phyloP scores from a whole-genome alignment of 108 stramenopile species.

The Ochromonas danica region DNA sequence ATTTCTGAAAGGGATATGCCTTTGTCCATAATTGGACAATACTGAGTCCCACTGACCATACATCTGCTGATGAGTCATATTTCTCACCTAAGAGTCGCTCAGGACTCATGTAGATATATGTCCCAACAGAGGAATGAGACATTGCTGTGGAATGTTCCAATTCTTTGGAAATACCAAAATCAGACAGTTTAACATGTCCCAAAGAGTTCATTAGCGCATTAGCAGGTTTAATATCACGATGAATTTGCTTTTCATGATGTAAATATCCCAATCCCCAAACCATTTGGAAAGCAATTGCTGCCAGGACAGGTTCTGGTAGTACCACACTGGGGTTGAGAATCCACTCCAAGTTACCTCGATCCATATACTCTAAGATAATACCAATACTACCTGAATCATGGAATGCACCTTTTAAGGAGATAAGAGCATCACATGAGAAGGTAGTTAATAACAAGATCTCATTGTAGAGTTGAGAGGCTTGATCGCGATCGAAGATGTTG shows the following conservation, averaged over 20 bases:
- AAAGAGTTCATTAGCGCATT: slow-evolving; percentile 63
- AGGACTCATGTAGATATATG: slow-evolving; percentile 76
- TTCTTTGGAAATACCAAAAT: slow-evolving; percentile 75
- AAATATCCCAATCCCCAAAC: slow-evolving; percentile 77
- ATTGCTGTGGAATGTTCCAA: slow-evolving; percentile 37
- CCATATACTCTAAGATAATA: slow-evolving; percentile 53
- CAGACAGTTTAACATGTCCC: slow-evolving; percentile 80
- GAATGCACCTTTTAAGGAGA: slow-evolving; percentile 37
- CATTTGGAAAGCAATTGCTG: slow-evolving; percentile 71
- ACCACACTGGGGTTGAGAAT: slow-evolving; percentile 35
- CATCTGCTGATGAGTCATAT: slow-evolving; percentile 72
- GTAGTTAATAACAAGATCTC: slow-evolving; percentile 42
- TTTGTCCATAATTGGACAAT: slow-evolving; percentile 61
- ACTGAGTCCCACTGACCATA: slow-evolving; percentile 83
- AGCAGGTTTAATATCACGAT: slow-evolving; percentile 86
- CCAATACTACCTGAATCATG: slow-evolving; percentile 41
- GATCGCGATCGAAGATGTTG: slow-evolving; percentile 41
- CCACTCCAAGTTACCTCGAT: slow-evolving; percentile 1
- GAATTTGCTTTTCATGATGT: slow-evolving; percentile 73
- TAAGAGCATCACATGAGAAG: slow-evolving; percentile 51
- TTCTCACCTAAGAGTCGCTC: slow-evolving; percentile 71
- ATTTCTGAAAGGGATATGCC: slow-evolving; percentile 8
- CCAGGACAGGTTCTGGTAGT: slow-evolving; percentile 63
- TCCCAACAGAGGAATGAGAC: slow-evolving; percentile 72
- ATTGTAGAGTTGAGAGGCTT: slow-evolving; percentile 47